Percentiles rank a stretch among this genome's conserved stretches.
Conservation (phyloP, 495 filamentous ascomycete genomes). For the Cercophora newfieldiana region DNA sequence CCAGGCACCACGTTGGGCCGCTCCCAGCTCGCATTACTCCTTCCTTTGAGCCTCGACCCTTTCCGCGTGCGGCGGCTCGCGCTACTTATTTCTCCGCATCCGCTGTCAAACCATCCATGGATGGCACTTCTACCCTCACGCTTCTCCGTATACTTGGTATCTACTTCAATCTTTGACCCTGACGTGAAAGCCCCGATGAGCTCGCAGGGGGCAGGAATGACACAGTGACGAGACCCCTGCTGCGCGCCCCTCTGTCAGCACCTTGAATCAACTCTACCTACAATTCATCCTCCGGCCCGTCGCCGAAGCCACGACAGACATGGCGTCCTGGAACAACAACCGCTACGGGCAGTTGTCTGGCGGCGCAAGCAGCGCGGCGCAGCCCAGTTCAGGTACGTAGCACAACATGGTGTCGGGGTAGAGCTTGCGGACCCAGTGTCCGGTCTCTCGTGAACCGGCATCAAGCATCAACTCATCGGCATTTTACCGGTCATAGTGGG, state of each 20-base stretch:
- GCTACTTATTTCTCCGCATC: not conserved
- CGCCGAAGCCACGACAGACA: not conserved
- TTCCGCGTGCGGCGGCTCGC: not conserved
- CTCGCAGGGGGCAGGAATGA: not conserved
- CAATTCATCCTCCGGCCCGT: not conserved
- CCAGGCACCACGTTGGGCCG: not conserved
- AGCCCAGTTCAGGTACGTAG: conserved; percentile 1
- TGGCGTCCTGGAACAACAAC: conserved; percentile 17
- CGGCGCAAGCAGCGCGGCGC: conserved; percentile 3
- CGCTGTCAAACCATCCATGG: not conserved
- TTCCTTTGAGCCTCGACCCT: conserved; percentile 8
- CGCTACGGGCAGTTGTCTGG: not conserved
- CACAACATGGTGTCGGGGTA: not conserved
- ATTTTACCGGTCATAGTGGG: not conserved
- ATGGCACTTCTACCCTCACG: not conserved
- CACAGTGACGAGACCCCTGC: not conserved
- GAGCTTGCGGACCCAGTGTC: not conserved
- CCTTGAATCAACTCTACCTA: not conserved
- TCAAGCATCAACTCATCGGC: not conserved
- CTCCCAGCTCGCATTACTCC: not conserved
- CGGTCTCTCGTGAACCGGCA: not conserved
- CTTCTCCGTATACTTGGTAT: not conserved
- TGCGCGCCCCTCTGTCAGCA: not conserved
- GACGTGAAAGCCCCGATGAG: not conserved
- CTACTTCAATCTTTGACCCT: not conserved